A percentile compares a stretch with the other conserved stretches of the same genome.
phyloP scores from a whole-genome alignment of 176 grass and related monocot species.

The Eleusine indica region DNA sequence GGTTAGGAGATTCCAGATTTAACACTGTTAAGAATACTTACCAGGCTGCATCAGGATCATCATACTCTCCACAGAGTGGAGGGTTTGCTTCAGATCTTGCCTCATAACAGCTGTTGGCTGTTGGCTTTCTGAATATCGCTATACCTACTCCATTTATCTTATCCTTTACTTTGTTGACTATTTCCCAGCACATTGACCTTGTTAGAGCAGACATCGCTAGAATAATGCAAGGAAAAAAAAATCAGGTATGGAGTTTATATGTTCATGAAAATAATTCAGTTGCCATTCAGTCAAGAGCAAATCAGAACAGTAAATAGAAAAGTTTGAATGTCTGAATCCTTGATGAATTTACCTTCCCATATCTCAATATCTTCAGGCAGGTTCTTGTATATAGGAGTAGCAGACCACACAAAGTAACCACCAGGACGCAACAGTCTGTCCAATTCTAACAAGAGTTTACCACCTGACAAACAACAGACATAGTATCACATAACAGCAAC shows the following conservation, averaged over 20 bases:
- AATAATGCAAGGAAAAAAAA: slow-evolving; percentile 24
- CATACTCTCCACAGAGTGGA: slow-evolving; percentile 62
- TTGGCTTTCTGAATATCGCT: slow-evolving; percentile 76
- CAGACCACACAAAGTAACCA: slow-evolving; percentile 92
- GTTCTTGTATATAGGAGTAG: slow-evolving; percentile 85
- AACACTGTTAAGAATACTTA: slow-evolving; percentile 34
- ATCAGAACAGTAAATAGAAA: background rate
- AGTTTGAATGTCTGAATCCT: slow-evolving; percentile 8
- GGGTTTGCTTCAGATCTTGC: slow-evolving; percentile 57
- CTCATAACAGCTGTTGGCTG: slow-evolving; percentile 66
- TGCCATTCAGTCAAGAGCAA: background rate
- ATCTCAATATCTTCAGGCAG: slow-evolving; percentile 69
- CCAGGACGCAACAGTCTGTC: slow-evolving; percentile 75
- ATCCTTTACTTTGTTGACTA: slow-evolving; percentile 77
- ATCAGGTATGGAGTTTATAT: slow-evolving; percentile 2
- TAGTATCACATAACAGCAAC: slow-evolving; percentile 19
- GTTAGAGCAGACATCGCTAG: slow-evolving; percentile 74
- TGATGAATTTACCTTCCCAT: slow-evolving; percentile 62
- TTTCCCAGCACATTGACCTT: slow-evolving; percentile 85
- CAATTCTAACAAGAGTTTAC: slow-evolving; percentile 80
- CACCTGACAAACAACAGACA: slow-evolving; percentile 54
- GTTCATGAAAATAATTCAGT: slow-evolving; percentile 13
- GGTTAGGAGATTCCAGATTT: slow-evolving; percentile 13
- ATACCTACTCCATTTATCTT: slow-evolving; percentile 65
- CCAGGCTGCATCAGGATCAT: slow-evolving; percentile 85